Base-by-base conservation (phyloP, 2,329 filamentous ascomycete genomes). In the Colletotrichum tamarilloi region DNA sequence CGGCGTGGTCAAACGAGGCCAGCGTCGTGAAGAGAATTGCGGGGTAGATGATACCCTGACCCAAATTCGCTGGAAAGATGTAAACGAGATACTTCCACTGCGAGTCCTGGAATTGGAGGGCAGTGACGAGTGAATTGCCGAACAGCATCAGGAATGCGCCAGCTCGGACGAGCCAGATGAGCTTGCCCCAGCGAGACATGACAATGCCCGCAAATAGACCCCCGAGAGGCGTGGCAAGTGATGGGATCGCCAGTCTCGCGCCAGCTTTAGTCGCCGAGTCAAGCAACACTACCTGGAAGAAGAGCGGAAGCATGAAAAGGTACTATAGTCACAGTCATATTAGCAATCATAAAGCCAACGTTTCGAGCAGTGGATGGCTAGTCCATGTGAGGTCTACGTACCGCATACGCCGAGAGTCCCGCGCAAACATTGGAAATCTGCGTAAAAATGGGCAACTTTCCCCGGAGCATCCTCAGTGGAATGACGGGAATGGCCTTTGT, bases 231-330 rank as follows among this genome's bases (percentile, higher is more conserved):
- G 87, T 87, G 0, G 88, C 90, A 11, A 93, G 77, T 0, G 91
- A 92, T 1, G 92, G 90, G 1, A 91, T 87, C 0, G 91, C 87
- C 7, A 94, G 87, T 1, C 92, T 88, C 6, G 90, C 86, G 1
- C 92, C 92, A 0, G 92, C 92, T 16, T 86, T 85, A 0, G 91
- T 91, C 0, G 92, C 89, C 0, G 89, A 89, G 72, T 93, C 91
- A 2, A 90, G 81, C 3, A 92, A 85, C 7, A 93, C 90, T 0
- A 90, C 90, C 76, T 93, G 91, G 78, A 93, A 94, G 82, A 92
- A 94, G 5, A 94, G 83, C 0, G 92, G 92, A 0, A 92, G 86
- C 77, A 92, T 92, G 82, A 94, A 94, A 19, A 93, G 84, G 75
- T 93, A 89, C 86, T 88, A 56, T 12, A 14, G 2, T 14, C 26